phyloP scores from a whole-genome alignment of 108 stramenopile species.

The Nitzschia sp. region DNA sequence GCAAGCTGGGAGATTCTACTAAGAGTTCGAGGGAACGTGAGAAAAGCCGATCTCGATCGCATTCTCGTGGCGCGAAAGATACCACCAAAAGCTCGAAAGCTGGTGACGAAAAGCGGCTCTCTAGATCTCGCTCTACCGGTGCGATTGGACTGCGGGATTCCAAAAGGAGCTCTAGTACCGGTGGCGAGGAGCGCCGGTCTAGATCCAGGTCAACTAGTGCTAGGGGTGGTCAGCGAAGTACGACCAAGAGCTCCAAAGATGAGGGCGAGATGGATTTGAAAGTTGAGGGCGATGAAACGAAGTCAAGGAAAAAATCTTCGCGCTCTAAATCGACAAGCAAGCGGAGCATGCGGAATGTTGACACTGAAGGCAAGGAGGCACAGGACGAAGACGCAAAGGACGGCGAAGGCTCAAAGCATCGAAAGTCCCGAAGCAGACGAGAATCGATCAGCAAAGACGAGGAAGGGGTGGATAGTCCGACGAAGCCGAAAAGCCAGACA shows the following conservation, averaged over 20 bases:
- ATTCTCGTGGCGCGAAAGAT: too few species aligned
- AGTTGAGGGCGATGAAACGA: neutral
- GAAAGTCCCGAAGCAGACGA: conserved; percentile 1
- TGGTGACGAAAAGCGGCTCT: neutral
- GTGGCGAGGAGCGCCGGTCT: too few species aligned
- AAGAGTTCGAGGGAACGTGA: neutral
- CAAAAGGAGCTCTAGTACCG: too few species aligned
- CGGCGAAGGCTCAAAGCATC: neutral
- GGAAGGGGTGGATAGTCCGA: neutral
- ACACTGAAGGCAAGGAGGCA: neutral
- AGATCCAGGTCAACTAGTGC: too few species aligned
- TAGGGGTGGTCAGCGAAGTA: too few species aligned
- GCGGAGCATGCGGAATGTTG: neutral
- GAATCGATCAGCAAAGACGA: neutral
- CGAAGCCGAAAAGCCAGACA: neutral
- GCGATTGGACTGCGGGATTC: too few species aligned
- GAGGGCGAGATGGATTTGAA: neutral
- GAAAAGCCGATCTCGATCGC: neutral
- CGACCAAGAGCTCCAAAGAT: too few species aligned
- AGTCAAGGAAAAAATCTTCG: neutral
- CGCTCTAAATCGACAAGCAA: neutral
- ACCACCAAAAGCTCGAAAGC: neutral
- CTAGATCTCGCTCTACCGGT: too few species aligned
- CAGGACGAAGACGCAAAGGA: neutral
- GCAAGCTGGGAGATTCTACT: neutral